A percentile compares a stretch with the other conserved stretches of the same genome.
These are phyloP conservation scores for Fragaria iinumae DNA, from an alignment of 306 rosid genomes.

Conservation along the genomic window DNA sequence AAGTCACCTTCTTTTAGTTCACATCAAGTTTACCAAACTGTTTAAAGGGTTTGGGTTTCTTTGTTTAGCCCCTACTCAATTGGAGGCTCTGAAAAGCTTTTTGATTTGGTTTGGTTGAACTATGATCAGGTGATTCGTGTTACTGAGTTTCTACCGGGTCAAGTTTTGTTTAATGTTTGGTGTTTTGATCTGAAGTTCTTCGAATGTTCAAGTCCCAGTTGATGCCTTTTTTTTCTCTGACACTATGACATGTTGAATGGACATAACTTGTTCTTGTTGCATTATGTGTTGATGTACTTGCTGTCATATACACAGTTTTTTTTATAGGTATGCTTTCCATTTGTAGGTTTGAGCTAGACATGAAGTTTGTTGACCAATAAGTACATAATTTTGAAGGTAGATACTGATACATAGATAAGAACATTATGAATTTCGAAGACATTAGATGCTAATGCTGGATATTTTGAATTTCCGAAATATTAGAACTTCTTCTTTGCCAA, in stretches of 20 bases:
- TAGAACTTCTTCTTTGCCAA: slow-evolving; percentile 50
- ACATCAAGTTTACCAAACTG: slow-evolving; percentile 18
- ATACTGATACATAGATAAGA: slow-evolving; percentile 17
- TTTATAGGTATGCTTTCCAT: slow-evolving; percentile 50
- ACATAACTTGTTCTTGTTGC: slow-evolving; percentile 30
- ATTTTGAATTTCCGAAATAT: slow-evolving; percentile 56
- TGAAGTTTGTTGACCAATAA: slow-evolving; percentile 73
- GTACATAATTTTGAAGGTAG: slow-evolving; percentile 36
- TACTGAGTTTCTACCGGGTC: slow-evolving; percentile 27
- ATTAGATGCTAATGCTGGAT: slow-evolving; percentile 36
- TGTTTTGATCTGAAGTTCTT: not conserved
- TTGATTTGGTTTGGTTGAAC: slow-evolving; percentile 13
- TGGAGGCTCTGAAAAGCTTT: slow-evolving; percentile 27
- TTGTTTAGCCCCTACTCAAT: slow-evolving; percentile 27
- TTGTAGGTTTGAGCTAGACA: slow-evolving; percentile 77
- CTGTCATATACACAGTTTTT: slow-evolving; percentile 53
- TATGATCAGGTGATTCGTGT: slow-evolving; percentile 27
- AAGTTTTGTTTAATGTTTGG: not conserved
- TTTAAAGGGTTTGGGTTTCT: slow-evolving; percentile 25
- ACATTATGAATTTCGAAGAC: slow-evolving; percentile 35
- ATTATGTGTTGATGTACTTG: slow-evolving; percentile 29
- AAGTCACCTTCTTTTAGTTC: slow-evolving; percentile 35
- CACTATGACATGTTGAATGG: slow-evolving; percentile 25
- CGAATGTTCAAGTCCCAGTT: slow-evolving; percentile 12
- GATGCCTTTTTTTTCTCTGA: slow-evolving; percentile 27